These are phyloP conservation scores for Ascomycota sp. DNA, from an alignment of 2,329 filamentous ascomycete species.

Conservation along the genomic window DNA sequence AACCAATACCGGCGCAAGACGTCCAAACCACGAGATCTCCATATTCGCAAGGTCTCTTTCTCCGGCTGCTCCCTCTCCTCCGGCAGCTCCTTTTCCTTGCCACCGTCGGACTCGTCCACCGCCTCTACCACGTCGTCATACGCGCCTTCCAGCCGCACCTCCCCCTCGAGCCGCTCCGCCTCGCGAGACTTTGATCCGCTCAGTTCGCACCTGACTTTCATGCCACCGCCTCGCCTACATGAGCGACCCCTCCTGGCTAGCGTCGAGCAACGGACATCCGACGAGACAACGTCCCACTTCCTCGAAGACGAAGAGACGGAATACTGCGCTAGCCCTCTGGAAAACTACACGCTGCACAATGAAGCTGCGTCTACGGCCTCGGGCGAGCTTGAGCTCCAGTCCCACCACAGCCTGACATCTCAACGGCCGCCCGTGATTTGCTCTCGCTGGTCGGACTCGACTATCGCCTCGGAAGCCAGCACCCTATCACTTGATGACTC, in stretches of 20 bases:
- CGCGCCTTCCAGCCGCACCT: slow-evolving; percentile 9
- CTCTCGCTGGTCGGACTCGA: slow-evolving; percentile 23
- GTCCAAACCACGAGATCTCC: slow-evolving; percentile 15
- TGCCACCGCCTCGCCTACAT: slow-evolving; percentile 16
- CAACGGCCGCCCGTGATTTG: slow-evolving; percentile 12
- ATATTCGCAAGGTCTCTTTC: slow-evolving; percentile 21
- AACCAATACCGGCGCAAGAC: slow-evolving; percentile 14
- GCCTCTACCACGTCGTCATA: slow-evolving; percentile 6
- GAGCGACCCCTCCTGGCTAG: slow-evolving; percentile 13
- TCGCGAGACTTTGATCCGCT: slow-evolving; percentile 13
- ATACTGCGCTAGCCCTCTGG: too few relatives aligned
- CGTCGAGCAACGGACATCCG: slow-evolving; percentile 5
- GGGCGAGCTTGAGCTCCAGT: slow-evolving; percentile 7
- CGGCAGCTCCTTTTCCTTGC: slow-evolving; percentile 13
- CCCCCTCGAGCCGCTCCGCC: slow-evolving; percentile 8
- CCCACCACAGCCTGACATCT: slow-evolving; percentile 12
- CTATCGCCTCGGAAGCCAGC: slow-evolving; percentile 13
- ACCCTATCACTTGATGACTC: slow-evolving; percentile 3
- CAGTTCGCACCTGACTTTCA: slow-evolving; percentile 13
- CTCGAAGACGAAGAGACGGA: slow-evolving; percentile 6
- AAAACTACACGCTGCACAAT: too few relatives aligned
- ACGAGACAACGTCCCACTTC: slow-evolving; percentile 9
- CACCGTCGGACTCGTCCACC: slow-evolving; percentile 9
- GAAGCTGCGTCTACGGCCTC: background rate
- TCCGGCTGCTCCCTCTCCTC: slow-evolving; percentile 18